Percentiles rank a stretch among this genome's conserved stretches.
phyloP scores from a whole-genome alignment of 78 protist species.

The Protostelium mycophagum region DNA sequence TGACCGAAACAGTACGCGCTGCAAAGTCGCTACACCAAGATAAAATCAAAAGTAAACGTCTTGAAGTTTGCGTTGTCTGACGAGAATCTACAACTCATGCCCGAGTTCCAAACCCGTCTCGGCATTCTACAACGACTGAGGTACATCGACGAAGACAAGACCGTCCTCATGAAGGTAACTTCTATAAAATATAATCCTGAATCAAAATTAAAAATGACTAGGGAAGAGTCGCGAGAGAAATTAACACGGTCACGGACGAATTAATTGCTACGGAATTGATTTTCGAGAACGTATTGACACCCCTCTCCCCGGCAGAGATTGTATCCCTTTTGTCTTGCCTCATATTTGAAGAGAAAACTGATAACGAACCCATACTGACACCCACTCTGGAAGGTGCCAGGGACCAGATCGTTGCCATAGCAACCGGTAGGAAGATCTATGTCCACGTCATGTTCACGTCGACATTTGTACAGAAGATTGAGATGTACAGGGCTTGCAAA shows the following conservation, averaged over 20 bases:
- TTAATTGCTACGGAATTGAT: constrained; percentile 83
- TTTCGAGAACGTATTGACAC: constrained; percentile 71
- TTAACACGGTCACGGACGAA: constrained; percentile 70
- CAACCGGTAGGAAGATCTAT: too few relatives aligned
- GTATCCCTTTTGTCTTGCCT: constrained; percentile 71
- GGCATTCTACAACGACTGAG: constrained; percentile 49
- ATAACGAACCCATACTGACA: constrained; percentile 39
- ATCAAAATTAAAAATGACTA: background rate
- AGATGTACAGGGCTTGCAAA: constrained; percentile 22
- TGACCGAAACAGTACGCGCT: background rate
- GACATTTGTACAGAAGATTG: background rate
- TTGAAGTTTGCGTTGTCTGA: constrained; percentile 31
- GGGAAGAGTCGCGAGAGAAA: constrained; percentile 86
- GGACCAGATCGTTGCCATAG: background rate
- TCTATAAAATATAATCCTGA: background rate
- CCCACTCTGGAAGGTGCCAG: constrained; percentile 38
- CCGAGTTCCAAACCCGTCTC: constrained; percentile 78
- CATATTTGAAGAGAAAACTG: constrained; percentile 73
- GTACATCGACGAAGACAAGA: constrained; percentile 53
- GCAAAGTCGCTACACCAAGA: background rate
- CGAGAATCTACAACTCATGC: constrained; percentile 70
- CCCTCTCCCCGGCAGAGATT: constrained; percentile 61
- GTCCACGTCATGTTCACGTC: too few relatives aligned
- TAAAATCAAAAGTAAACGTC: constrained; percentile 11
- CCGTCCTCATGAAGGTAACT: constrained; percentile 59